A percentile compares a stretch with the other conserved stretches of the same genome.
Conservation (phyloP, 1,284 basidiomycete genomes). For the Microbotryum violaceum region DNA sequence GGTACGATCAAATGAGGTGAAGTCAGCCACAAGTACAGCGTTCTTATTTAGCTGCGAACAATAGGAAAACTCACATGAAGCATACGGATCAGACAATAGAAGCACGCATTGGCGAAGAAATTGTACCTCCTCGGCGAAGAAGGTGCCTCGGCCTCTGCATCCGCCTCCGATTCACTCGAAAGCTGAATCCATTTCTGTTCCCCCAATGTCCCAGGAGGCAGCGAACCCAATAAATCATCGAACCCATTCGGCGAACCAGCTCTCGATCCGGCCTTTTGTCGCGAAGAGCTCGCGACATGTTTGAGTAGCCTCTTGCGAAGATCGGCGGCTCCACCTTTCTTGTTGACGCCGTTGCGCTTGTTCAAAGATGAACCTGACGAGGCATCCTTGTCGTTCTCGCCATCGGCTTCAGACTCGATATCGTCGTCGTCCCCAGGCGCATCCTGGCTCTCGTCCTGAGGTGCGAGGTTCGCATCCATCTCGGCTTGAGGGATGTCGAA, state of each 20-base stretch:
- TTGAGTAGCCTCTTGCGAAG: constrained; percentile 68
- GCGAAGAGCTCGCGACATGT: constrained; percentile 41
- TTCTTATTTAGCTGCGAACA: no score
- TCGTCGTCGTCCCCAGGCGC: constrained; percentile 33
- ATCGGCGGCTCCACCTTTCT: constrained; percentile 51
- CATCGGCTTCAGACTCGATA: constrained; percentile 38
- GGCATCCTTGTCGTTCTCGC: constrained; percentile 43
- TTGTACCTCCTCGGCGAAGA: constrained; percentile 32
- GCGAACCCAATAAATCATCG: neutral
- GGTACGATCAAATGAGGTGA: constrained; percentile 1
- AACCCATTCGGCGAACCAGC: constrained; percentile 5
- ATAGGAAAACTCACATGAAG: constrained; percentile 59
- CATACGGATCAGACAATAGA: constrained; percentile 81
- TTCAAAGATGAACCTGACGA: constrained; percentile 9
- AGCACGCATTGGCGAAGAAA: constrained; percentile 87
- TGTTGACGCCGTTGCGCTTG: neutral
- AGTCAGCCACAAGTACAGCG: constrained; percentile 9
- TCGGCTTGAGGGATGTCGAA: constrained; percentile 69
- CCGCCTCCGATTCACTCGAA: constrained; percentile 12
- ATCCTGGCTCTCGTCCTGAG: constrained; percentile 42
- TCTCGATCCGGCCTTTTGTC: constrained; percentile 1
- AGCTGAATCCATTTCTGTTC: constrained; percentile 28
- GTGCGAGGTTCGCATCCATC: constrained; percentile 55
- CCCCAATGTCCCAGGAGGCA: neutral
- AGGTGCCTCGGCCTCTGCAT: constrained; percentile 9